Base-by-base conservation (phyloP, 2,329 filamentous ascomycete genomes). In the Endoconidiophora polonica region DNA sequence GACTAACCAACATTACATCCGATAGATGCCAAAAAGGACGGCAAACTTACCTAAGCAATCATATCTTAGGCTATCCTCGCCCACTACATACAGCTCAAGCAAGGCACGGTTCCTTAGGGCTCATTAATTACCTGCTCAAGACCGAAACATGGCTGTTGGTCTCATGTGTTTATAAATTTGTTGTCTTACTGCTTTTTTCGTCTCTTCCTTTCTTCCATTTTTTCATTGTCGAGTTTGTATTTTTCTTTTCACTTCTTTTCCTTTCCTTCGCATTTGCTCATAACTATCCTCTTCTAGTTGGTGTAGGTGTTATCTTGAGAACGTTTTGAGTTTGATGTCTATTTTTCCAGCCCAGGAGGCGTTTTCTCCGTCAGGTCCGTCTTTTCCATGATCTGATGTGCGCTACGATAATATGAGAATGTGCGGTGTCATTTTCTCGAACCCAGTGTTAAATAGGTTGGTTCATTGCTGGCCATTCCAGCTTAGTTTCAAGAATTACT, bases 11-110 rank as follows among this genome's bases (percentile, higher is more conserved):
- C 5, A 36, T 39, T 18, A 38, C 24, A 38, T 41, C 5, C 10
- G 6, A 46, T 38, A 54, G 52, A 54, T n/a, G 52, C 52, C 20
- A 52, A 54, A 42, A 49, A 49, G 29, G 52, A 54, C 9, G 52
- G 52, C 46, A 54, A 52, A 39, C 42, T 54, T 29, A 12, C 44
- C 23, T 54, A 45, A 52, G 16, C 46, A 10, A n/a, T 20, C 14
- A 10, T 38, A 18, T n/a, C 26, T 20, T 18, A n/a, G 24, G n/a
- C 2, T n/a, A 42, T 23, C 18, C 18, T 23, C n/a, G 22, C 12
- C 7, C 12, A 29, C 26, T 33, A 33, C 29, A 33, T 33, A 33
- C 29, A 33, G 29, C 29, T 33, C 29, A 33, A 7, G 7, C 29
- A 33, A 33, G 29, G 29, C 9, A 33, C 29, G 2, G 29, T 12